A percentile compares a stretch with the other conserved stretches of the same genome.
Conservation (phyloP, 768 basidiomycete genomes). For the Leucogyrophana mollusca region DNA sequence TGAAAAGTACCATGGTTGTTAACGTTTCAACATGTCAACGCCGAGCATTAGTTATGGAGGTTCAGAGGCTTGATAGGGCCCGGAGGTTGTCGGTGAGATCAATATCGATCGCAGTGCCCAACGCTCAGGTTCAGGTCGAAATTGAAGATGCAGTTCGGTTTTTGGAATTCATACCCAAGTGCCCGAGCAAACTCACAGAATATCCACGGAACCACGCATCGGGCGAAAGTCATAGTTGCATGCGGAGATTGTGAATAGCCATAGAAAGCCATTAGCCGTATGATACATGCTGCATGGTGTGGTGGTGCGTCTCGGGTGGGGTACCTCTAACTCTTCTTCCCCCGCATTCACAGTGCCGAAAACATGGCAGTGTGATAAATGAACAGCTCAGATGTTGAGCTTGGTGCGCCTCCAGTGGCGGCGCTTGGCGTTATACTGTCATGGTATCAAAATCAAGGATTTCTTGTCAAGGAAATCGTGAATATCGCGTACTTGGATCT, state of each 20-base stretch:
- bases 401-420: constrained; percentile 99
- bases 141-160: no score
- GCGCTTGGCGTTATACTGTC: constrained; percentile 89
- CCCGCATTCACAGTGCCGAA: constrained; percentile 5
- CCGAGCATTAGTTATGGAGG: no score
- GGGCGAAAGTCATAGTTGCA: constrained; percentile 14
- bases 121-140: no score
- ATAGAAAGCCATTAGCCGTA: constrained; percentile 12
- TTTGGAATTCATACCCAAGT: no score
- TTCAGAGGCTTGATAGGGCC: no score
- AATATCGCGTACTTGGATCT: constrained; percentile 69
- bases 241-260: constrained; percentile 13
- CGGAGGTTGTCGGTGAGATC: no score
- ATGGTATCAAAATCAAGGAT: background rate
- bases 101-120: no score
- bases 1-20: no score
- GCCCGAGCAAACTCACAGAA: no score
- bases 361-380: constrained; percentile 2
- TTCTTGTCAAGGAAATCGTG: background rate
- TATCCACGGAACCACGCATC: no score
- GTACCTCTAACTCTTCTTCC: constrained; percentile 11
- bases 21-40: no score
- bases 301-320: constrained; percentile 9
- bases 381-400: constrained; percentile 78
- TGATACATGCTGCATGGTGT: constrained; percentile 25